Percentiles rank a stretch among this genome's conserved stretches.
These are phyloP conservation scores for Piper betle DNA, from an alignment of 164 flowering plant species.

Conservation along the genomic window DNA sequence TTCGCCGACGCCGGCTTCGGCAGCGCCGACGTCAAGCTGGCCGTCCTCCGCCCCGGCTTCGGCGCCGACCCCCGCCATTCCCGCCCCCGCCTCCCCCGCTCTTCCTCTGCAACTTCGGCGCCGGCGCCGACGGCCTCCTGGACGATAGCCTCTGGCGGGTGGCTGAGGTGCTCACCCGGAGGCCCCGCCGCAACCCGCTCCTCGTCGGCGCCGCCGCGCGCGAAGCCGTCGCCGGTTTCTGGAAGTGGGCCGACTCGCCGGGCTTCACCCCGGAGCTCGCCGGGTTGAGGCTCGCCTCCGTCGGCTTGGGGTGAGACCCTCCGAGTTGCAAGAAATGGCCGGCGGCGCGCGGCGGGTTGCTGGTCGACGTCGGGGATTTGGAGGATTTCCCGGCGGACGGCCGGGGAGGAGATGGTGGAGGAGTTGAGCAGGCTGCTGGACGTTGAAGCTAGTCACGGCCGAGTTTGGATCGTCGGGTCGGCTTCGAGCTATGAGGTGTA, in stretches of 20 bases:
- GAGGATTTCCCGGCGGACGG: conserved; percentile 28
- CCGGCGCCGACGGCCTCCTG: conserved; percentile 12
- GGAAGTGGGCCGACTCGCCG: conserved; percentile 20
- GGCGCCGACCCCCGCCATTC: conserved; percentile 25
- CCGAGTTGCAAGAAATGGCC: conserved; percentile 27
- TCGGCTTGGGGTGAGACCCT: conserved; percentile 26
- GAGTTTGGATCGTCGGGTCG: conserved; percentile 59
- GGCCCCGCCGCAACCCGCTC: conserved; percentile 37
- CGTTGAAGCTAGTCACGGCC: conserved; percentile 15
- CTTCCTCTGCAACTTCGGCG: conserved; percentile 41
- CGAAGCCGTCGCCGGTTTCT: conserved; percentile 40
- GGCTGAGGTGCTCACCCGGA: conserved; percentile 47
- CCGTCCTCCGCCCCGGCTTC: conserved; percentile 43
- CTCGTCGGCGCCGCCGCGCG: conserved; percentile 60
- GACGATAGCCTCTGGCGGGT: conserved; percentile 45
- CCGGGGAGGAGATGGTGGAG: conserved; percentile 17
- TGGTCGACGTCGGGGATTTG: conserved; percentile 65
- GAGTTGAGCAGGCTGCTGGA: conserved; percentile 37
- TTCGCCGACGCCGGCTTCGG: conserved; percentile 84
- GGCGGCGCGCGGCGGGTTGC: conserved; percentile 10
- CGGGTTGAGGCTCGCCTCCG: conserved; percentile 30
- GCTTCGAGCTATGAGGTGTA: conserved; percentile 51
- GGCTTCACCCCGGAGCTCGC: conserved; percentile 29
- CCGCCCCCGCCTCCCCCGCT: conserved; percentile 39
- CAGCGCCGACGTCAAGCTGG: conserved; percentile 70